Conservation (phyloP, 2,329 filamentous ascomycete genomes). For the Botryotinia narcissicola region DNA sequence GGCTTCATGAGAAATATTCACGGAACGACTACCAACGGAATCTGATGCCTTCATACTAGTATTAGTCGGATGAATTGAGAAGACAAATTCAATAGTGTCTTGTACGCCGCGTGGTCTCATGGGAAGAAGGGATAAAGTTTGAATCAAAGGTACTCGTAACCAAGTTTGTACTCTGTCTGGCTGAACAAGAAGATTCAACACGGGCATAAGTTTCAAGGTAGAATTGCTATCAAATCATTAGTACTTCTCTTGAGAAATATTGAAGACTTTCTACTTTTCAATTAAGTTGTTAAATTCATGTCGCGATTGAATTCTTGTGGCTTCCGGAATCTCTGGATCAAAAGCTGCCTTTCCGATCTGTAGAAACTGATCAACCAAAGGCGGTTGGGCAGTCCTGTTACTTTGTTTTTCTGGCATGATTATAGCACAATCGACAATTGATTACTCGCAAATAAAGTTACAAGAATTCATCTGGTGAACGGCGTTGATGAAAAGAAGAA, state of each 20-base stretch:
- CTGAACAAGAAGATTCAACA: slow-evolving; percentile 62
- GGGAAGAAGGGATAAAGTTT: slow-evolving; percentile 58
- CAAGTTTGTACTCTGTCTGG: slow-evolving; percentile 57
- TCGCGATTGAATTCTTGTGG: slow-evolving; percentile 17
- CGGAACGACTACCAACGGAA: slow-evolving; percentile 46
- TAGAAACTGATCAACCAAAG: slow-evolving; percentile 35
- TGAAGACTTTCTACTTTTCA: slow-evolving; percentile 25
- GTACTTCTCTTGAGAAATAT: not conserved
- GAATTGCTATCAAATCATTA: slow-evolving; percentile 39
- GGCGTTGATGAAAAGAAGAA: too few species aligned
- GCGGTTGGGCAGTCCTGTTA: slow-evolving; percentile 25
- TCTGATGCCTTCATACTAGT: slow-evolving; percentile 25
- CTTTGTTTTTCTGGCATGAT: not conserved
- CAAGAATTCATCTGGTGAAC: not conserved
- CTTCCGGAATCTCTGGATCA: slow-evolving; percentile 31
- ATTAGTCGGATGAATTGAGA: slow-evolving; percentile 59
- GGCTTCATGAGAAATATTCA: slow-evolving; percentile 66
- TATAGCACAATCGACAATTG: not conserved
- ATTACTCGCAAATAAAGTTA: not conserved
- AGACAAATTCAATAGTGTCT: slow-evolving; percentile 67
- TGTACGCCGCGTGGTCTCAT: slow-evolving; percentile 62
- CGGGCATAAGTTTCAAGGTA: slow-evolving; percentile 56
- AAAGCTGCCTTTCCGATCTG: slow-evolving; percentile 34
- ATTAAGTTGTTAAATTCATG: slow-evolving; percentile 24
- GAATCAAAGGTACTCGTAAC: slow-evolving; percentile 57